These are phyloP conservation scores for Cucurbita pepo DNA, from an alignment of 306 rosid species.

Conservation along the genomic window DNA sequence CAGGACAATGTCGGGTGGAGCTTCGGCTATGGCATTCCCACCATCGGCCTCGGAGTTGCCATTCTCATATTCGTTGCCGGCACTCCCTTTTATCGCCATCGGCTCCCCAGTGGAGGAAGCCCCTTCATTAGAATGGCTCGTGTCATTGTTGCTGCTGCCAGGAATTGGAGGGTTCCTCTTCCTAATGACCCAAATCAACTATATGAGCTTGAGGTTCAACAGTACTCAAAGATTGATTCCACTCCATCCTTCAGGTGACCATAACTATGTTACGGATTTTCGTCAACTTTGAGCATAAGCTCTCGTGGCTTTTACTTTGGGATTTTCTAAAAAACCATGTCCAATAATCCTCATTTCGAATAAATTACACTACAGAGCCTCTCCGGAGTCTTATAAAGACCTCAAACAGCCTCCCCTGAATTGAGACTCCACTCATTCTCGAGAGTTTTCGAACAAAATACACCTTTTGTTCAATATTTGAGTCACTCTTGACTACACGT, in stretches of 20 bases:
- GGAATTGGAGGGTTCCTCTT: conserved; percentile 36
- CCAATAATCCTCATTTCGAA: too few species aligned
- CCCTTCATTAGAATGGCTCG: conserved; percentile 44
- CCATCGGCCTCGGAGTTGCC: conserved; percentile 55
- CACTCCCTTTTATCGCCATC: conserved; percentile 64
- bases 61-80: conserved; percentile 39
- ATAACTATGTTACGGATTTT: too few species aligned
- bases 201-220: conserved; percentile 37
- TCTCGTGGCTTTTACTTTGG: too few species aligned
- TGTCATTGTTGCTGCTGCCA: conserved; percentile 47
- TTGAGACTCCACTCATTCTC: too few species aligned
- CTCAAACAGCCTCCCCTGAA: too few species aligned
- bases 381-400: too few species aligned
- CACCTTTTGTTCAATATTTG: too few species aligned
- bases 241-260: conserved; percentile 56
- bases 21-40: conserved; percentile 73
- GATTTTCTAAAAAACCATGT: too few species aligned
- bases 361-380: too few species aligned
- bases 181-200: conserved; percentile 43
- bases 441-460: too few species aligned
- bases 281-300: too few species aligned
- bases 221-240: conserved; percentile 40
- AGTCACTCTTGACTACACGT: too few species aligned
- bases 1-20: conserved; percentile 88
- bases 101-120: conserved; percentile 24